Evolutionary conservation across 2,329 filamentous ascomycete genomes (phyloP).

Genomic region (Fusarium nanum): DNA sequence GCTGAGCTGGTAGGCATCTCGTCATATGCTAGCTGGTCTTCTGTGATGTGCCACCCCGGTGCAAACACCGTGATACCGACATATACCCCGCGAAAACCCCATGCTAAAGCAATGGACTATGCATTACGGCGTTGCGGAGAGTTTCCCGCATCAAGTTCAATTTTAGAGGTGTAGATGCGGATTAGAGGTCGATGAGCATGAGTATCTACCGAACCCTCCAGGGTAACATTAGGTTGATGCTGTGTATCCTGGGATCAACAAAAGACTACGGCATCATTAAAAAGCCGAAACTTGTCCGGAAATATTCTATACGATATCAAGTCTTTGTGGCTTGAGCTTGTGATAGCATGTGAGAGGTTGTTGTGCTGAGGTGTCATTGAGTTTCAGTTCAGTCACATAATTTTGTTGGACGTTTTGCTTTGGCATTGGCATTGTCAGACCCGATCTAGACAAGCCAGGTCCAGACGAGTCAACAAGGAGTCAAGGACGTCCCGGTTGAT

Average conservation of each 20-base stretch:
- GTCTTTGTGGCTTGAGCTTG: constrained; percentile 13
- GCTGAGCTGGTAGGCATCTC: neutral
- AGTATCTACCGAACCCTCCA: constrained; percentile 11
- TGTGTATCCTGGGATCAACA: neutral
- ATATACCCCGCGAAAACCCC: neutral
- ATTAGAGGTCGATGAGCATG: neutral
- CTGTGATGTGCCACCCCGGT: constrained; percentile 12
- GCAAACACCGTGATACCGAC: constrained; percentile 26
- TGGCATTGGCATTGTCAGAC: constrained; percentile 7
- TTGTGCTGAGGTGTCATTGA: constrained; percentile 24
- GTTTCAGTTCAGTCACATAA: constrained; percentile 32
- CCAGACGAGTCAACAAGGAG: neutral
- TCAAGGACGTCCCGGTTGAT: constrained; percentile 32
- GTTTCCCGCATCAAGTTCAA: constrained; percentile 12
- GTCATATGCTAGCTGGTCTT: neutral
- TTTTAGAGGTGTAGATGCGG: constrained; percentile 2
- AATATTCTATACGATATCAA: neutral
- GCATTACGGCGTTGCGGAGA: constrained; percentile 31
- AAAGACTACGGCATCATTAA: neutral
- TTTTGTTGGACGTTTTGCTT: constrained; percentile 35
- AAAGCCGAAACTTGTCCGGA: constrained; percentile 35
- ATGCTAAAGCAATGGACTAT: neutral
- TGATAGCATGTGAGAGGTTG: constrained; percentile 12
- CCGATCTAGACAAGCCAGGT: constrained; percentile 26
- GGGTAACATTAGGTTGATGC: constrained; percentile 22